phyloP scores from a whole-genome alignment of 108 stramenopile genomes.

The Schizochytrium sp. region DNA sequence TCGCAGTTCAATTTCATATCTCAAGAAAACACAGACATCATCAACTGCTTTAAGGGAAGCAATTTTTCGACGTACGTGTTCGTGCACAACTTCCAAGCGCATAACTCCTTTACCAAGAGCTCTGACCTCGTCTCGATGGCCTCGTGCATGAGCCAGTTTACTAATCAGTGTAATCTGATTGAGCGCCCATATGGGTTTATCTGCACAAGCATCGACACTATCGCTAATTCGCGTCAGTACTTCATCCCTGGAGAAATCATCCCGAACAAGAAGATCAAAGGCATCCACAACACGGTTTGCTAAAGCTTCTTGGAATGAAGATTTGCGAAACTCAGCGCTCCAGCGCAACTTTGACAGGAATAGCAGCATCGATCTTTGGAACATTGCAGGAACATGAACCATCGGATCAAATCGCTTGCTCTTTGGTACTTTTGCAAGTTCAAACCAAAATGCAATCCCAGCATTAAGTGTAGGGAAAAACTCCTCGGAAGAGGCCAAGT shows the following conservation, averaged over 20 bases:
- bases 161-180: conserved; percentile 25
- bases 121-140: background rate
- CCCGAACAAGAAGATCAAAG: background rate
- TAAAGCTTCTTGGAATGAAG: background rate
- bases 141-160: background rate
- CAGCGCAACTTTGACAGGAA: conserved; percentile 35
- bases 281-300: conserved; percentile 17
- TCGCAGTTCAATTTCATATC: conserved; percentile 13
- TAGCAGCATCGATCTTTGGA: background rate
- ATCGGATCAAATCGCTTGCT: background rate
- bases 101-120: conserved; percentile 2
- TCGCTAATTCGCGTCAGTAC: conserved; percentile 40
- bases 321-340: background rate
- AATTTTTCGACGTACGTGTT: background rate
- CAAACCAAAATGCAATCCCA: conserved; percentile 13
- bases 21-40: conserved; percentile 34
- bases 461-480: background rate
- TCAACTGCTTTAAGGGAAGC: background rate
- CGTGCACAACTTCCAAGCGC: conserved; percentile 47
- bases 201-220: conserved; percentile 51
- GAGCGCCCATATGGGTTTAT: conserved; percentile 48
- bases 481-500: background rate
- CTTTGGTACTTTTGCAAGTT: background rate
- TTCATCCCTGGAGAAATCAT: background rate
- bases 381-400: background rate